These are phyloP conservation scores for Suillus tomentosus DNA, from an alignment of 768 basidiomycete genomes.

Conservation along the genomic window DNA sequence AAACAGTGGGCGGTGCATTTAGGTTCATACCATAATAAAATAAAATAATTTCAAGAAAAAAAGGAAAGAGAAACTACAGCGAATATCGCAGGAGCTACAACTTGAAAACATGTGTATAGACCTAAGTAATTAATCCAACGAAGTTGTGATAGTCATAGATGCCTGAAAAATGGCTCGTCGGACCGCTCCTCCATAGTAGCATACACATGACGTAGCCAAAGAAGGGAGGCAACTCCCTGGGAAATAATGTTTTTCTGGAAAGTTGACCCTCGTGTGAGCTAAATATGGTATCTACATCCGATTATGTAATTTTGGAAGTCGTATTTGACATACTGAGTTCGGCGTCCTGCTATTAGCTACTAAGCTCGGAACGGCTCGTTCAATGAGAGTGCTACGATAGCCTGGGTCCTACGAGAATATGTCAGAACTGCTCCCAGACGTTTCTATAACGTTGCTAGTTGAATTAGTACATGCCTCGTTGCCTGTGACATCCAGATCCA, in stretches of 20 bases:
- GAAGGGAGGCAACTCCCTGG: too few relatives aligned
- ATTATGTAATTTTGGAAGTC: background rate
- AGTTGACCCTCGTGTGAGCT: too few relatives aligned
- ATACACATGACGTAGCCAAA: too few relatives aligned
- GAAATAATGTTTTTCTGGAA: too few relatives aligned
- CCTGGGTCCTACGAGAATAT: background rate
- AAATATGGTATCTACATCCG: background rate
- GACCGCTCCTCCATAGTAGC: too few relatives aligned
- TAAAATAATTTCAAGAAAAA: background rate
- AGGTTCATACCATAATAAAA: background rate
- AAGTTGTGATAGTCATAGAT: too few relatives aligned
- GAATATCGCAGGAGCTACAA: too few relatives aligned
- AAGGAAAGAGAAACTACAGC: too few relatives aligned
- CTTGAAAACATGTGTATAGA: too few relatives aligned
- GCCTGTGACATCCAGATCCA: background rate
- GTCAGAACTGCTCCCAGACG: too few relatives aligned
- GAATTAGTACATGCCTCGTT: background rate
- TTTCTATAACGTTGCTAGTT: background rate
- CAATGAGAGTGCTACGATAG: conserved; percentile 1
- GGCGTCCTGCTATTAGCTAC: background rate
- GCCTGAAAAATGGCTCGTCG: too few relatives aligned
- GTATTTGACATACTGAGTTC: background rate
- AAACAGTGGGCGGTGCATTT: background rate
- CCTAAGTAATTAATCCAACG: too few relatives aligned
- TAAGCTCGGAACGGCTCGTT: background rate